phyloP scores from a whole-genome alignment of 768 basidiomycete genomes.

The Daedaleopsis nitida region DNA sequence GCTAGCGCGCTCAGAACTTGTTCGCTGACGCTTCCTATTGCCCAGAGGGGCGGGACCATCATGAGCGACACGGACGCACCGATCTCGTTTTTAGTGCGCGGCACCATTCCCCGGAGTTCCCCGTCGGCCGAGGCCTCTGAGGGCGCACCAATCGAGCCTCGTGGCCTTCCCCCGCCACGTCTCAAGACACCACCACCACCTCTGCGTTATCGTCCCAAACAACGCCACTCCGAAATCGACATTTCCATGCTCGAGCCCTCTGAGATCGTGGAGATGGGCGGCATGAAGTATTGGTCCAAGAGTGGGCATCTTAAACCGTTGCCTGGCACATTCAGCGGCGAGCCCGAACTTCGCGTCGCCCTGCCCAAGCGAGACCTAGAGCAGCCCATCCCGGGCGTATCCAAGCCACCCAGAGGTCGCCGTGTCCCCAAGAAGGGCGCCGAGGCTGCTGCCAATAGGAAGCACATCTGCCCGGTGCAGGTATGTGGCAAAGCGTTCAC shows the following conservation, averaged over 20 bases:
- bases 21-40: background rate
- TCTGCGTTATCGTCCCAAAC: background rate
- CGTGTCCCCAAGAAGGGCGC: constrained; percentile 45
- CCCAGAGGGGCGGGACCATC: constrained; percentile 18
- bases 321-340: background rate
- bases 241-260: background rate
- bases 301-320: constrained; percentile 24
- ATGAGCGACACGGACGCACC: constrained; percentile 16
- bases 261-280: background rate
- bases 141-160: constrained; percentile 7
- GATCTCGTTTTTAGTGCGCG: constrained; percentile 18
- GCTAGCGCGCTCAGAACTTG: background rate
- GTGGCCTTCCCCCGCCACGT: constrained; percentile 9
- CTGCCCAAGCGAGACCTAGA: background rate
- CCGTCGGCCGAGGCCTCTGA: background rate
- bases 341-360: background rate
- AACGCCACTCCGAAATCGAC: background rate
- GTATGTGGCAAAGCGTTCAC: constrained; percentile 82
- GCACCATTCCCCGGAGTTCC: constrained; percentile 6
- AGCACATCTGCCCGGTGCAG: constrained; percentile 65
- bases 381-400: constrained; percentile 46
- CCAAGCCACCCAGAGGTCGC: constrained; percentile 51
- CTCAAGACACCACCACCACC: background rate
- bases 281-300: background rate
- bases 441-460: constrained; percentile 34